Evolutionary conservation across 345 rosid genomes (phyloP).

Genomic region (Capsella bursapastoris): DNA sequence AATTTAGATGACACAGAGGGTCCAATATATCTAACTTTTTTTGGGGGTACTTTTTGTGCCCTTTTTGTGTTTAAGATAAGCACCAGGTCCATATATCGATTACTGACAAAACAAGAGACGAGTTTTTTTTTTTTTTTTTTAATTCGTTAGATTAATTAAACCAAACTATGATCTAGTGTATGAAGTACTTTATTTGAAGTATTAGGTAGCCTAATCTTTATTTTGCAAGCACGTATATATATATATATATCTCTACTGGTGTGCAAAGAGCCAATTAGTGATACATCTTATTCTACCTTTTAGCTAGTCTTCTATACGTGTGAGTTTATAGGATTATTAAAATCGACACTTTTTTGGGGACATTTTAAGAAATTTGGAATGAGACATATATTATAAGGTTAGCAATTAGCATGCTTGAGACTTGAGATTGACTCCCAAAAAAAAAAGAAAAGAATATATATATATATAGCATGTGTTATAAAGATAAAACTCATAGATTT

Average conservation of each 20-base stretch:
- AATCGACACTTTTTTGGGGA: conserved; percentile 25
- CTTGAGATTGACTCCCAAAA: background rate
- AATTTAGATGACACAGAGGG: conserved; percentile 41
- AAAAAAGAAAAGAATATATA: background rate
- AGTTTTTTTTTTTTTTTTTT: background rate
- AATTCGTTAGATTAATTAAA: conserved; percentile 1
- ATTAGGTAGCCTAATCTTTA: conserved; percentile 46
- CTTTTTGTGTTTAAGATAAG: conserved; percentile 41
- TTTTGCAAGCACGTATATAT: conserved; percentile 10
- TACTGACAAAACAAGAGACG: conserved; percentile 18
- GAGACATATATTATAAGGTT: conserved; percentile 10
- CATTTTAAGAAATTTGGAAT: conserved; percentile 18
- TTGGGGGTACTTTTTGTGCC: conserved; percentile 27
- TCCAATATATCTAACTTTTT: conserved; percentile 29
- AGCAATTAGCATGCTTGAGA: conserved; percentile 25
- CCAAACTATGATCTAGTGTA: conserved; percentile 18
- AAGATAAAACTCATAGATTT: background rate
- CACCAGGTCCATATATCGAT: conserved; percentile 31
- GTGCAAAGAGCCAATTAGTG: conserved; percentile 36
- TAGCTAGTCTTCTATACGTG: background rate
- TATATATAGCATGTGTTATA: background rate
- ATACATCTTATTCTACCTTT: conserved; percentile 5
- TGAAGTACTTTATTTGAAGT: conserved; percentile 31
- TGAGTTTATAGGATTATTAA: conserved; percentile 3
- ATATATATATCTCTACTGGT: conserved; percentile 12